phyloP scores from a whole-genome alignment of 2,329 filamentous ascomycete species.

The Nigrospora oryzae region DNA sequence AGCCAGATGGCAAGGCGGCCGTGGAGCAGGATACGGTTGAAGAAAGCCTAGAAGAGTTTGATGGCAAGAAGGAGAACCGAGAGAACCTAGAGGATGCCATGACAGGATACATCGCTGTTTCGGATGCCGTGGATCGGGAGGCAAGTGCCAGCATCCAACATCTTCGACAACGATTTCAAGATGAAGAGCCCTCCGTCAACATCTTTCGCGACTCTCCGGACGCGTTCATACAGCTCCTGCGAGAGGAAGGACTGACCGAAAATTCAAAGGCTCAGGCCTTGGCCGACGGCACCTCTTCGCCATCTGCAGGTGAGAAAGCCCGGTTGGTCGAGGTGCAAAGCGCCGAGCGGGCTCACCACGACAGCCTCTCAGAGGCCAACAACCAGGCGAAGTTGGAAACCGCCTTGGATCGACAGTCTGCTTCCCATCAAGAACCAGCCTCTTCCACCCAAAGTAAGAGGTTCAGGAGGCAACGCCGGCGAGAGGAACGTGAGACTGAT shows the following conservation, averaged over 20 bases:
- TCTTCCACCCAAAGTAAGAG: slow-evolving; percentile 2
- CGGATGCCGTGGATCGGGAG: slow-evolving; percentile 17
- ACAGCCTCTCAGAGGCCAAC: slow-evolving; percentile 11
- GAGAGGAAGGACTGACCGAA: background rate
- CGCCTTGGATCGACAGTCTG: slow-evolving; percentile 16
- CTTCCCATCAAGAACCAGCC: slow-evolving; percentile 8
- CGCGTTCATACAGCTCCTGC: background rate
- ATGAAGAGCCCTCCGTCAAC: background rate
- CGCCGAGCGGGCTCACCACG: slow-evolving; percentile 13
- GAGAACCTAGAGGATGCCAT: slow-evolving; percentile 20
- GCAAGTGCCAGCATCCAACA: slow-evolving; percentile 9
- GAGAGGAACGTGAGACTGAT: slow-evolving; percentile 18
- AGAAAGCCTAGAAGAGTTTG: slow-evolving; percentile 27
- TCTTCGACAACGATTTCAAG: slow-evolving; percentile 6
- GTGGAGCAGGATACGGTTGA: slow-evolving; percentile 22
- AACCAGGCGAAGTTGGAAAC: slow-evolving; percentile 15
- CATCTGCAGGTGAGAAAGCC: slow-evolving; percentile 3
- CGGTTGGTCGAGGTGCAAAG: slow-evolving; percentile 10
- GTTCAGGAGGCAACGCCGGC: slow-evolving; percentile 2
- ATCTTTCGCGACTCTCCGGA: slow-evolving; percentile 1
- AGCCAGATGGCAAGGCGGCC: slow-evolving; percentile 21
- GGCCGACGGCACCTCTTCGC: background rate
- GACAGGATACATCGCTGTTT: slow-evolving; percentile 16
- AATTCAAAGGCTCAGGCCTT: background rate
- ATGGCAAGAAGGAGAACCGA: slow-evolving; percentile 20